Evolutionary conservation across 495 filamentous ascomycete species (phyloP), one percentile per base, ranked within the genome.

Genomic region (Penicillium mononematosum): DNA sequence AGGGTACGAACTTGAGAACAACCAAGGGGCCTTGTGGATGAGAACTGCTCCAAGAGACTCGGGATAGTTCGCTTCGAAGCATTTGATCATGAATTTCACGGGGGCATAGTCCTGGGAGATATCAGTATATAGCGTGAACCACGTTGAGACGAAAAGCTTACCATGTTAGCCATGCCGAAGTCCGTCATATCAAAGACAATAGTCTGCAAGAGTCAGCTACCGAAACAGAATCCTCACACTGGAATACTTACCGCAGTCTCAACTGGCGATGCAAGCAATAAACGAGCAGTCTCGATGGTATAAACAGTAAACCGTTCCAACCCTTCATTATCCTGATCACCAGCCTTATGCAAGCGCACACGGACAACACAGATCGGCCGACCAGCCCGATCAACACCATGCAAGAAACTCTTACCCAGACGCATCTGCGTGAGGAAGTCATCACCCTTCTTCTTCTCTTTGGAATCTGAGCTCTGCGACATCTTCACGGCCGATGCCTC

Each of bases 71-170:
- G 94, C 95, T 75, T 98, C 95, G 69, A 98, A 98, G 73, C 91
- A 96, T 76, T 96, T 96, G 77, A 98, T 97, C 84, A 98, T 96
- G 78, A 97, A 98, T 65, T 93, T 98, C 24, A 98, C 91, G 0
- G 94, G 94, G 0, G 90, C 83, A 68, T 98, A 98, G 68, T 98
- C 94, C 89, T 92, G 39, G 11, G 12, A 29, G 3, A 41, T 42
- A 32, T 71, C 46, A 72, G 62, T 39, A 58, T 32, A 12, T 12
- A 27, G 42, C 5, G 2, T 45, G 10, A 4, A 3, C 5, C 12
- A 32, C 9, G 27, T 8, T 20, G 16, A 45, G 7, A 42, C 14
- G 36, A 7, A 10, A 50, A 9, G 52, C 78, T 67, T 76, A 92
- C 89, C 94, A 98, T 96, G 70, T 98, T 98, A 1, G 92, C 85